Evolutionary conservation across 78 protist genomes (phyloP).

Genomic region (Pigoraptor vietnamica): DNA sequence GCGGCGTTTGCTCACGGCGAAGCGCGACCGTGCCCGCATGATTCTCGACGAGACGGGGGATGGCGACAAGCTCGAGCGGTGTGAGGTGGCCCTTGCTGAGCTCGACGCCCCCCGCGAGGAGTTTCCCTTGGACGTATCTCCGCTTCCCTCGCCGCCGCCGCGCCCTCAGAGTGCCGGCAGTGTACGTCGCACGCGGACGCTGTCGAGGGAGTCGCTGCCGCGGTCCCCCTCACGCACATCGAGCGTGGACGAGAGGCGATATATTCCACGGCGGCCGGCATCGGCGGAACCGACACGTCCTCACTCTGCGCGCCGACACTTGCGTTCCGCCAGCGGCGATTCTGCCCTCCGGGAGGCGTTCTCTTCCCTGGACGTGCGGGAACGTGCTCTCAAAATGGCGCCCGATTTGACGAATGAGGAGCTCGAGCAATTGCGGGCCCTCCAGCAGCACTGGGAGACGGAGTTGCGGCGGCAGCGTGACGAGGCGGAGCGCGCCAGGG

Average conservation of each 20-base stretch:
- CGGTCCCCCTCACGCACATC: neutral
- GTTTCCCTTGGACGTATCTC: too few relatives aligned
- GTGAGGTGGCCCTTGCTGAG: neutral
- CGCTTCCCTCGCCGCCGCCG: neutral
- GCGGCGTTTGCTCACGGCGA: neutral
- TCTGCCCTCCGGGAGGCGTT: neutral
- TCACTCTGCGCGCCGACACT: neutral
- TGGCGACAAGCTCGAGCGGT: neutral
- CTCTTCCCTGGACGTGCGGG: neutral
- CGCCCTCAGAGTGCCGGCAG: neutral
- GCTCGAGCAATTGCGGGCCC: neutral
- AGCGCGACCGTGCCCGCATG: neutral
- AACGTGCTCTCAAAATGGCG: neutral
- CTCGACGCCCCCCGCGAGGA: neutral
- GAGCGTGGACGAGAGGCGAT: neutral
- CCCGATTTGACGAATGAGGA: too few relatives aligned
- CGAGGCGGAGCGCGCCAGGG: neutral
- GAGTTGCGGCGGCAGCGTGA: neutral
- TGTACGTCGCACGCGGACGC: neutral
- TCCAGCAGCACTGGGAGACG: neutral
- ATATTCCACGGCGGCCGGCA: neutral
- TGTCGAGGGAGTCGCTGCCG: neutral
- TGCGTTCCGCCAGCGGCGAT: neutral
- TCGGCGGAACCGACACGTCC: neutral
- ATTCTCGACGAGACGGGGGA: neutral